A percentile compares a stretch with the other conserved stretches of the same genome.
phyloP scores from a whole-genome alignment of 176 grass and related monocot genomes.

The Carex myosuroides region DNA sequence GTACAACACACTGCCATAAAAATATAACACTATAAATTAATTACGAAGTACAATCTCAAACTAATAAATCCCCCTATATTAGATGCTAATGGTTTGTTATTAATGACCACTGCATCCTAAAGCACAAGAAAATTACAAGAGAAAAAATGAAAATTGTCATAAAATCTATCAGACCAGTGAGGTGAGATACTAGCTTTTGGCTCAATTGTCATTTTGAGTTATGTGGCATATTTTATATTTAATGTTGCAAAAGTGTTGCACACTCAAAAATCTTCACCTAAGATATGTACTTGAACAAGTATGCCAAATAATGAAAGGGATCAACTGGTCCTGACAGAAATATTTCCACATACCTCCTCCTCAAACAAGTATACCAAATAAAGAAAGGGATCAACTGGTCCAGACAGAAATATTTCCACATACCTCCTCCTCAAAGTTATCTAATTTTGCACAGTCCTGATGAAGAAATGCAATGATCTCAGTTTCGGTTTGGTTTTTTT shows the following conservation, averaged over 20 bases:
- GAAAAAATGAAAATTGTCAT: background rate
- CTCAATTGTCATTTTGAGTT: background rate
- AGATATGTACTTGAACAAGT: background rate
- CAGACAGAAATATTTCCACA: background rate
- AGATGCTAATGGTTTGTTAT: background rate
- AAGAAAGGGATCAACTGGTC: background rate
- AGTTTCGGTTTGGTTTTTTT: constrained; percentile 52
- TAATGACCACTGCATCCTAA: background rate
- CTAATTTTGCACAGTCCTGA: constrained; percentile 46
- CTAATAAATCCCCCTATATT: background rate
- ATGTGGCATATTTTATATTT: background rate
- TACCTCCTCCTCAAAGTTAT: constrained; percentile 48
- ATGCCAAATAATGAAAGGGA: background rate
- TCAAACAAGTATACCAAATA: background rate
- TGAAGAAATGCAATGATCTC: constrained; percentile 51
- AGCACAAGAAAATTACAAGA: background rate
- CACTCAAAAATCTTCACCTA: background rate
- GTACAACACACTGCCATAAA: constrained; percentile 44
- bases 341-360: constrained; percentile 36
- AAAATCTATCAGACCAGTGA: background rate
- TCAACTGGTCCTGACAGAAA: background rate
- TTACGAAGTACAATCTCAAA: background rate
- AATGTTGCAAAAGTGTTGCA: background rate
- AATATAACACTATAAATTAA: constrained; percentile 3
- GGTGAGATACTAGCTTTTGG: background rate